phyloP scores from a whole-genome alignment of 202 grass and related monocot species.

The Zoysia matrella region DNA sequence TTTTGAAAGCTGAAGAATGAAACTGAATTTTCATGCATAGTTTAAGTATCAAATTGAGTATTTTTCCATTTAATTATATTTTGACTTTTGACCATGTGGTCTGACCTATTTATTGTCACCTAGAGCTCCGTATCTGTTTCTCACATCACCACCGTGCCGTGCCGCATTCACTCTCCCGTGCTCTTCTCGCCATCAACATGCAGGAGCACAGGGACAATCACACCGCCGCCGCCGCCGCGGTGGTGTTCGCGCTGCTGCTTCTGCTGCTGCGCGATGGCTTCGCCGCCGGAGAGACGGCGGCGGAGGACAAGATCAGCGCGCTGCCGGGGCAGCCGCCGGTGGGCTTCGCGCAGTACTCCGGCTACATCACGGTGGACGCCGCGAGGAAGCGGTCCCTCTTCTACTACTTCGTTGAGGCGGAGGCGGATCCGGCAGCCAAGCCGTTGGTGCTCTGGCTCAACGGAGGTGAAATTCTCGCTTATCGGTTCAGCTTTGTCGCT shows the following conservation, averaged over 20 bases:
- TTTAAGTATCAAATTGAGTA: too few relatives aligned
- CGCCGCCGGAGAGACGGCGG: slow-evolving; percentile 37
- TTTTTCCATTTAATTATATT: too few relatives aligned
- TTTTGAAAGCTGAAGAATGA: too few relatives aligned
- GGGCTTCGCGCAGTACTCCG: slow-evolving; percentile 82
- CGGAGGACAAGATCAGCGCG: slow-evolving; percentile 61
- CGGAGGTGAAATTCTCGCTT: slow-evolving; percentile 64
- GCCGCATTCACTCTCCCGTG: neutral
- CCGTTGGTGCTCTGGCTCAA: slow-evolving; percentile 98
- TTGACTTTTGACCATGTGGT: too few relatives aligned
- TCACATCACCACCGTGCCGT: too few relatives aligned
- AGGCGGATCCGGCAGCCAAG: slow-evolving; percentile 75
- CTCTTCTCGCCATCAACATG: slow-evolving; percentile 16
- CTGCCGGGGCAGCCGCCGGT: slow-evolving; percentile 87
- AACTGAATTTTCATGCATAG: too few relatives aligned
- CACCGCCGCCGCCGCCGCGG: slow-evolving; percentile 15
- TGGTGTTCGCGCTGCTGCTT: slow-evolving; percentile 17
- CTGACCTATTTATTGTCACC: too few relatives aligned
- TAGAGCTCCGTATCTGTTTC: too few relatives aligned
- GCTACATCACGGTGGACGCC: slow-evolving; percentile 77
- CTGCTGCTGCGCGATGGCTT: slow-evolving; percentile 27
- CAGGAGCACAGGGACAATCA: neutral
- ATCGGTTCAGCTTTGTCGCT: neutral
- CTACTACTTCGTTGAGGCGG: slow-evolving; percentile 95
- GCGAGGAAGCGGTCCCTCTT: slow-evolving; percentile 69